phyloP scores from a whole-genome alignment of 2,329 filamentous ascomycete genomes.

The Gnomoniopsis smithogilvyi region DNA sequence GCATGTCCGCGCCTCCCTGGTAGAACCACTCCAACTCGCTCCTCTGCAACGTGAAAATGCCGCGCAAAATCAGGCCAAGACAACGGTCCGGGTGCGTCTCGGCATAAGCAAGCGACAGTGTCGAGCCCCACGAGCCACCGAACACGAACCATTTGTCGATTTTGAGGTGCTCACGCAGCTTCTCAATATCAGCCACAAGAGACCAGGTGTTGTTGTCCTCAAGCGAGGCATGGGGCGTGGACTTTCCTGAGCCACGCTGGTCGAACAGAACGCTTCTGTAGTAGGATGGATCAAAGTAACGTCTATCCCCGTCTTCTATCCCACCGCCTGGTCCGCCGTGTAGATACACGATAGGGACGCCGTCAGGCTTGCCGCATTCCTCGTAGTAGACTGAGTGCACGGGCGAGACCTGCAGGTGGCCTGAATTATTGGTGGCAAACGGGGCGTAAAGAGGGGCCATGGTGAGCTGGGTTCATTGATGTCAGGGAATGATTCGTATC shows the following conservation, averaged over 20 bases:
- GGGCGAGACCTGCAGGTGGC: slow-evolving; percentile 25
- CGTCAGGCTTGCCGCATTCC: slow-evolving; percentile 19
- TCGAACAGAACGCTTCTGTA: slow-evolving; percentile 37
- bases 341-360: slow-evolving; percentile 35
- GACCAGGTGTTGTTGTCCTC: slow-evolving; percentile 37
- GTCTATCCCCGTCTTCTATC: slow-evolving; percentile 20
- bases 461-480: slow-evolving; percentile 5
- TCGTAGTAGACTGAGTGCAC: slow-evolving; percentile 28
- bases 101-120: slow-evolving; percentile 36
- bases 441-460: slow-evolving; percentile 25
- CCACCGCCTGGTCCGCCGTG: slow-evolving; percentile 41
- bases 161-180: slow-evolving; percentile 31
- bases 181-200: slow-evolving; percentile 36
- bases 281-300: slow-evolving; percentile 31
- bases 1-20: slow-evolving; percentile 25
- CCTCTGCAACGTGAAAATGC: slow-evolving; percentile 31
- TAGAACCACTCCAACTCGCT: slow-evolving; percentile 36
- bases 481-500: background rate
- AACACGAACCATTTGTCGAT: slow-evolving; percentile 38
- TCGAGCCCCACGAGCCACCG: slow-evolving; percentile 39
- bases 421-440: slow-evolving; percentile 22
- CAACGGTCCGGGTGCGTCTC: slow-evolving; percentile 32
- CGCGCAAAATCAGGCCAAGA: slow-evolving; percentile 32
- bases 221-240: slow-evolving; percentile 30
- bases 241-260: slow-evolving; percentile 37